Conservation (phyloP, 345 rosid genomes). For the Eucalyptus sp. region DNA sequence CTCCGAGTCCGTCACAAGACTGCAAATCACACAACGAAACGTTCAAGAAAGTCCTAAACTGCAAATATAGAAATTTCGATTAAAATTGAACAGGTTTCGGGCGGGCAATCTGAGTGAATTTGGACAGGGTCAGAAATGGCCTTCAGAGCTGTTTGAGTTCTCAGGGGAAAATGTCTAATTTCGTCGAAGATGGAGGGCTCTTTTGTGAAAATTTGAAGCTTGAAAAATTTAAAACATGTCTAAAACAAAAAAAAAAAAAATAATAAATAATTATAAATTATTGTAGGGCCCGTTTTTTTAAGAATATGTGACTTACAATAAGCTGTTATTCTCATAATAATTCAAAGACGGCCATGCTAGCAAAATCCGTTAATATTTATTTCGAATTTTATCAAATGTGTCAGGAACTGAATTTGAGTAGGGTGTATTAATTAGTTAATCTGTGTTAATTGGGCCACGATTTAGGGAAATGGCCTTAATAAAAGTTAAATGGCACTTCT, state of each 20-base stretch:
- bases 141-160: background rate
- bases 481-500: background rate
- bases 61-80: background rate
- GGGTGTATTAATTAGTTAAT: background rate
- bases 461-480: background rate
- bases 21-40: background rate
- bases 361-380: too few relatives aligned
- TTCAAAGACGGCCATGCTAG: too few relatives aligned
- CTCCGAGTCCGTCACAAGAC: background rate
- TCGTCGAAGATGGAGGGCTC: background rate
- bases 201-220: too few relatives aligned
- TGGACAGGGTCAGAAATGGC: background rate
- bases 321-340: accelerated
- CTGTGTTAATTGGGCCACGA: background rate
- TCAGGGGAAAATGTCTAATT: background rate
- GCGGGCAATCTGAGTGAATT: background rate
- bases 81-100: background rate
- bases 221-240: too few relatives aligned
- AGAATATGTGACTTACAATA: too few relatives aligned
- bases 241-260: too few relatives aligned
- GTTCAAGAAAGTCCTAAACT: background rate
- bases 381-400: too few relatives aligned
- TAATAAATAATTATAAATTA: too few relatives aligned
- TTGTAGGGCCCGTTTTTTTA: too few relatives aligned
- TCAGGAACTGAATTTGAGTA: background rate